Evolutionary conservation across 2,329 filamentous ascomycete genomes (phyloP).

Genomic region (Fusarium tjaetaba): DNA sequence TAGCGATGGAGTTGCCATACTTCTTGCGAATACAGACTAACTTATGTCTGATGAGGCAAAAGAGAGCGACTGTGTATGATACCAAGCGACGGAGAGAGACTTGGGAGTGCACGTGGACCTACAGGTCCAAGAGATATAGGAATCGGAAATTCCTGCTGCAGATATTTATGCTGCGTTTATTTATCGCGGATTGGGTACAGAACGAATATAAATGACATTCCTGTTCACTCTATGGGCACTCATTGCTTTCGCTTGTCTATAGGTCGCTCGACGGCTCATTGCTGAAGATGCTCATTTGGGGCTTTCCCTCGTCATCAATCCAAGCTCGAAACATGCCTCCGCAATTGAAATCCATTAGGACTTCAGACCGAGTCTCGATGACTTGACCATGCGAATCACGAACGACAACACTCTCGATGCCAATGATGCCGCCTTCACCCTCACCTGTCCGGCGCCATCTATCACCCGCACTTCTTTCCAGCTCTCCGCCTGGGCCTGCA

Average conservation of each 20-base stretch:
- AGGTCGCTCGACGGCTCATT: constrained; percentile 43
- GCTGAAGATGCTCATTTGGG: constrained; percentile 59
- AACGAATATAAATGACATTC: constrained; percentile 42
- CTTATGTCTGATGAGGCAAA: constrained; percentile 32
- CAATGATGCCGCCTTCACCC: constrained; percentile 87
- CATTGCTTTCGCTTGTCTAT: constrained; percentile 4
- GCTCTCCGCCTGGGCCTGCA: constrained; percentile 75
- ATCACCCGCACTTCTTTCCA: constrained; percentile 77
- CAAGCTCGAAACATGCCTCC: constrained; percentile 89
- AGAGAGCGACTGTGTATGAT: constrained; percentile 30
- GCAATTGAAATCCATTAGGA: constrained; percentile 85
- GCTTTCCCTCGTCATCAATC: constrained; percentile 69
- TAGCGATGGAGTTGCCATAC: constrained; percentile 37
- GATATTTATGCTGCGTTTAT: constrained; percentile 19
- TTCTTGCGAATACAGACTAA: constrained; percentile 29
- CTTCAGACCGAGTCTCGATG: constrained; percentile 56
- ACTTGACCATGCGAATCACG: constrained; percentile 55
- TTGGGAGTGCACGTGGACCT: constrained; percentile 4
- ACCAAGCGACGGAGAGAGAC: constrained; percentile 8
- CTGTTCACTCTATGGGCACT: constrained; percentile 19
- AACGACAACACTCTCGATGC: constrained; percentile 70
- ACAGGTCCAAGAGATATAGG: constrained; percentile 10
- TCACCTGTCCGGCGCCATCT: constrained; percentile 80
- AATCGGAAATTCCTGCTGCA: constrained; percentile 16
- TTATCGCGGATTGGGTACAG: constrained; percentile 29